These are phyloP conservation scores for Stenocarpella maydis DNA, from an alignment of 2,329 filamentous ascomycete genomes.

Conservation along the genomic window DNA sequence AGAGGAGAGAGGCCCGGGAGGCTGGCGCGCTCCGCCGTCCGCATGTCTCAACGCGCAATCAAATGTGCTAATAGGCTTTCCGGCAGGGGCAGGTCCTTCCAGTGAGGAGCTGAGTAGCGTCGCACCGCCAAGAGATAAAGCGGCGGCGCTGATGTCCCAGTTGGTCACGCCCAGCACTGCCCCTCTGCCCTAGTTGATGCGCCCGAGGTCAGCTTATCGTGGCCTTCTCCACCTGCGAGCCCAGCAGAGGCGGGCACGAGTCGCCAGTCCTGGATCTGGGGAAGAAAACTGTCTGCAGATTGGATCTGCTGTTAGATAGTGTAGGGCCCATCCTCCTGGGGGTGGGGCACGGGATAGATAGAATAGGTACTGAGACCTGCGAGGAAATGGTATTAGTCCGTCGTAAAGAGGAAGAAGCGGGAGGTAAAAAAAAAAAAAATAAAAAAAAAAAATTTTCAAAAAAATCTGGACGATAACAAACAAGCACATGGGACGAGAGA, in stretches of 20 bases:
- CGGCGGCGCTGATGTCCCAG: conserved; percentile 20
- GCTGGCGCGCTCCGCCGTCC: not conserved
- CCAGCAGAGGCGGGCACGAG: conserved; percentile 14
- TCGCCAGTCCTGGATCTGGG: not conserved
- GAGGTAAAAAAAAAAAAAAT: too few species aligned
- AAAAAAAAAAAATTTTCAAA: too few species aligned
- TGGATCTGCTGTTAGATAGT: conserved; percentile 22
- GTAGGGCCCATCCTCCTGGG: conserved; percentile 5
- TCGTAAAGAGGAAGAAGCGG: too few species aligned
- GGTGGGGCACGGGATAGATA: not conserved
- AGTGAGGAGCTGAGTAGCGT: conserved; percentile 9
- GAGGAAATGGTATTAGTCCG: too few species aligned
- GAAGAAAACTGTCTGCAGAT: not conserved
- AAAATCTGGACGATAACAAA: not conserved
- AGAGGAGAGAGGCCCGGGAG: too few species aligned
- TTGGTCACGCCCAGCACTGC: conserved; percentile 20
- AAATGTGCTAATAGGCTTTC: not conserved
- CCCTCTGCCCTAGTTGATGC: not conserved
- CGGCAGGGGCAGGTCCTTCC: conserved; percentile 18
- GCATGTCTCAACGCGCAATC: conserved; percentile 25
- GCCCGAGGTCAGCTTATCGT: conserved; percentile 22
- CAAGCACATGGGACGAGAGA: conserved; percentile 14
- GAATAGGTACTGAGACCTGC: too few species aligned
- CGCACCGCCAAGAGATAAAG: conserved; percentile 26
- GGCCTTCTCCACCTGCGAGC: conserved; percentile 16